Conservation (phyloP, 192 early-diverging fungal species). For the Phlyctochytrium planicorne region DNA sequence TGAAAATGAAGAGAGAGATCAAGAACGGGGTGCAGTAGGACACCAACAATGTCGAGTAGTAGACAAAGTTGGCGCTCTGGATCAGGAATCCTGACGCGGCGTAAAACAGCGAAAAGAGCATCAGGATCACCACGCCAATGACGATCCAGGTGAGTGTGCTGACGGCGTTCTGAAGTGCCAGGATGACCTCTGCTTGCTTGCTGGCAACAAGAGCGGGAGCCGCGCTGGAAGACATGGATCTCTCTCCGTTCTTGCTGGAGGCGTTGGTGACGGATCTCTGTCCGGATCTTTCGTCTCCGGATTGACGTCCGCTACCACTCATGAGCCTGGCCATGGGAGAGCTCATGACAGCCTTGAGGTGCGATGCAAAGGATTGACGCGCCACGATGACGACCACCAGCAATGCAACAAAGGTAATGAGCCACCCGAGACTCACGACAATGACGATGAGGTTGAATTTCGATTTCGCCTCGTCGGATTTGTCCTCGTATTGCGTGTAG, state of each 20-base stretch:
- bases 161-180: neutral
- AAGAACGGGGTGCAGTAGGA: neutral
- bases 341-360: neutral
- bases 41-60: neutral
- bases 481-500: neutral
- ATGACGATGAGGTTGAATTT: neutral
- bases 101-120: neutral
- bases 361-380: neutral
- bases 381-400: neutral
- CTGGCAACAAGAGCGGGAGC: neutral
- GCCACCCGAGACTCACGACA: neutral
- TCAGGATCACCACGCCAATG: neutral
- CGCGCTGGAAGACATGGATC: neutral
- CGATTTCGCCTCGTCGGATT: neutral
- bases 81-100: neutral
- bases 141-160: neutral
- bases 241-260: neutral
- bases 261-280: neutral
- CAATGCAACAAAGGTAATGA: neutral
- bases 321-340: neutral
- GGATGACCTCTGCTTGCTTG: slow-evolving; percentile 5
- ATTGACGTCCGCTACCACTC: neutral
- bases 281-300: neutral
- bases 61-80: neutral
- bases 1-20: neutral